Percentiles rank a stretch among this genome's conserved stretches.
Evolutionary conservation across 2,329 filamentous ascomycete species (phyloP).

Genomic region (Aspergillus ruber): DNA sequence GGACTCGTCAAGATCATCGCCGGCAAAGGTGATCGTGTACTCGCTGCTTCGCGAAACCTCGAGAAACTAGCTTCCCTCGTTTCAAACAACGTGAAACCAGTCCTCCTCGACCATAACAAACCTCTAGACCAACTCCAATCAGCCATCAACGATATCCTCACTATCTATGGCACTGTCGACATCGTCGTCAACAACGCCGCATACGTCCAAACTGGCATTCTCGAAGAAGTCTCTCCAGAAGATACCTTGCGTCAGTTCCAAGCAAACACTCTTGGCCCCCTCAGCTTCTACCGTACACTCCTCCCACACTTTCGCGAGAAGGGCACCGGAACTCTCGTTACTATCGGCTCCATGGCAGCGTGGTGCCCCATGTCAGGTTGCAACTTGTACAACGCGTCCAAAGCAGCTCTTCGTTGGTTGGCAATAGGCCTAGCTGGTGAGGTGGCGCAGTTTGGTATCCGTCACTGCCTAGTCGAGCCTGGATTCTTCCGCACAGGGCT

Average conservation of each 20-base stretch:
- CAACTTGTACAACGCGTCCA: constrained; percentile 31
- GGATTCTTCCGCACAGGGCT: constrained; percentile 31
- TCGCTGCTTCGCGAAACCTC: constrained; percentile 1
- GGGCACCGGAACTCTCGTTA: constrained; percentile 29
- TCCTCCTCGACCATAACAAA: constrained; percentile 2
- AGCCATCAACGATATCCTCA: not conserved
- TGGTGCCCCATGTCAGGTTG: constrained; percentile 20
- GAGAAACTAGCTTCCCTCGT: not conserved
- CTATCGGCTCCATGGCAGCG: constrained; percentile 28
- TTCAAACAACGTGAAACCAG: not conserved
- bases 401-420: constrained; percentile 15
- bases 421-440: constrained; percentile 19
- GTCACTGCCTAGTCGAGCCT: constrained; percentile 30
- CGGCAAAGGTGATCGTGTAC: not conserved
- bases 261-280: constrained; percentile 33
- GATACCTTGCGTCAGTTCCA: constrained; percentile 25
- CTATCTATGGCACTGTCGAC: constrained; percentile 1
- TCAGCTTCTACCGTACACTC: constrained; percentile 31
- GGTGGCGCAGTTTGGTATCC: constrained; percentile 27
- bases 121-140: not conserved
- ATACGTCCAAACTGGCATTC: constrained; percentile 19
- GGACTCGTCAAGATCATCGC: not conserved
- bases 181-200: constrained; percentile 33
- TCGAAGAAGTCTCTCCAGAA: constrained; percentile 22
- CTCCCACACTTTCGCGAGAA: constrained; percentile 31